A percentile compares a stretch with the other conserved stretches of the same genome.
phyloP scores from a whole-genome alignment of 768 basidiomycete species.

The Lactarius hengduanensis region DNA sequence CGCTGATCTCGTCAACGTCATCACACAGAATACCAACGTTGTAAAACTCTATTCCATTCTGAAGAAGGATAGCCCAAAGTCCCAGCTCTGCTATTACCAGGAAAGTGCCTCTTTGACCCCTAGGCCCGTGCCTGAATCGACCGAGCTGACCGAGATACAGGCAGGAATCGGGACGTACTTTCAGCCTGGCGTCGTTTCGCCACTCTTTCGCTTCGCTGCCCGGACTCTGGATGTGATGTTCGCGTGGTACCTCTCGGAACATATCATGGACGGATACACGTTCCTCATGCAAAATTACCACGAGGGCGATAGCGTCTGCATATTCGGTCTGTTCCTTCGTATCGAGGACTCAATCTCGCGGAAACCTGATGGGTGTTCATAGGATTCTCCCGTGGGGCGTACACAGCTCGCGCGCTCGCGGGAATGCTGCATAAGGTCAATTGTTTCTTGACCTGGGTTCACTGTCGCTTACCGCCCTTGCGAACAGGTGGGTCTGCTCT shows the following conservation, averaged over 20 bases:
- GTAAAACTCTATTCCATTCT: constrained; percentile 69
- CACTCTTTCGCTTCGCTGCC: constrained; percentile 10
- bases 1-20: neutral
- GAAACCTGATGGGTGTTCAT: constrained; percentile 18
- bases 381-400: constrained; percentile 78
- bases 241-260: constrained; percentile 19
- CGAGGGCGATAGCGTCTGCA: constrained; percentile 66
- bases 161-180: constrained; percentile 21
- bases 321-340: constrained; percentile 52
- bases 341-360: neutral
- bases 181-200: constrained; percentile 16
- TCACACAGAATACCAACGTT: constrained; percentile 59
- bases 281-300: constrained; percentile 78
- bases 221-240: constrained; percentile 8
- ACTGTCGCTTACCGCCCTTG: neutral
- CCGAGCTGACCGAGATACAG: neutral
- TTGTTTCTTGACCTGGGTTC: neutral
- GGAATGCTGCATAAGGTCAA: constrained; percentile 69
- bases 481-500: constrained; percentile 69
- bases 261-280: constrained; percentile 60
- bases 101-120: neutral
- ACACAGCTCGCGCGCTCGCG: constrained; percentile 69
- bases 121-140: too few relatives aligned
- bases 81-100: constrained; percentile 21
- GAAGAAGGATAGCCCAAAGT: constrained; percentile 48